phyloP scores from a whole-genome alignment of 225 moss, liverwort and hornwort species.

The Sphagnum contortum region DNA sequence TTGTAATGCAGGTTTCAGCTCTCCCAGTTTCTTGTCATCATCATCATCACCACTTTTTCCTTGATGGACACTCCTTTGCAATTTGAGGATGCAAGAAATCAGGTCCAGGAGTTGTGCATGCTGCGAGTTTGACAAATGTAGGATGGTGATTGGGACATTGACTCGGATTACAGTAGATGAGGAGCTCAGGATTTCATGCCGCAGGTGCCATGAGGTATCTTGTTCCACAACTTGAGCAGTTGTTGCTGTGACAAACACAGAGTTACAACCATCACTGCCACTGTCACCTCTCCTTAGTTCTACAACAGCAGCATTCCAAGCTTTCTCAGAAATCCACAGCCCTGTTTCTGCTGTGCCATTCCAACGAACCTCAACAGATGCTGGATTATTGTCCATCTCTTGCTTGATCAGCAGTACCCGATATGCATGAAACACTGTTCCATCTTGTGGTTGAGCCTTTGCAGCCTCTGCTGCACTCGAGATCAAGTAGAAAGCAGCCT shows the following conservation, averaged over 20 bases:
- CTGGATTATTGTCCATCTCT: slow-evolving; percentile 25
- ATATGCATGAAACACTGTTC: slow-evolving; percentile 8
- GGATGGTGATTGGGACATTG: slow-evolving; percentile 51
- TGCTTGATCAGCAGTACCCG: slow-evolving; percentile 20
- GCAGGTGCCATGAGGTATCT: slow-evolving; percentile 50
- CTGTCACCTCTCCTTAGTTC: slow-evolving; percentile 85
- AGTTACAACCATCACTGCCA: slow-evolving; percentile 82
- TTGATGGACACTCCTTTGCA: no score
- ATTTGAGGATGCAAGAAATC: slow-evolving; percentile 22
- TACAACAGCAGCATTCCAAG: slow-evolving; percentile 79
- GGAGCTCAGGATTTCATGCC: slow-evolving; percentile 65
- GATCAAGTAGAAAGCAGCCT: slow-evolving; percentile 32
- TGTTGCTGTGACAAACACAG: slow-evolving; percentile 88
- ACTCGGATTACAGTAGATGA: slow-evolving; percentile 59
- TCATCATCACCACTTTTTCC: no score
- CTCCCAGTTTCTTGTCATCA: no score
- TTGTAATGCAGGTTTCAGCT: background rate
- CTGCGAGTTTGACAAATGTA: slow-evolving; percentile 63
- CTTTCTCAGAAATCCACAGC: slow-evolving; percentile 63
- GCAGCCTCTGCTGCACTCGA: slow-evolving; percentile 4
- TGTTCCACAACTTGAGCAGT: slow-evolving; percentile 66
- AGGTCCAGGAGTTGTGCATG: slow-evolving; percentile 59
- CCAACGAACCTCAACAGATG: slow-evolving; percentile 77
- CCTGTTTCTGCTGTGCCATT: slow-evolving; percentile 38
- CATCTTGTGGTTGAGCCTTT: background rate